Evolutionary conservation across 2,329 filamentous ascomycete species (phyloP), one percentile per base, ranked within the genome.

Genomic region (Beauveria sp.): DNA sequence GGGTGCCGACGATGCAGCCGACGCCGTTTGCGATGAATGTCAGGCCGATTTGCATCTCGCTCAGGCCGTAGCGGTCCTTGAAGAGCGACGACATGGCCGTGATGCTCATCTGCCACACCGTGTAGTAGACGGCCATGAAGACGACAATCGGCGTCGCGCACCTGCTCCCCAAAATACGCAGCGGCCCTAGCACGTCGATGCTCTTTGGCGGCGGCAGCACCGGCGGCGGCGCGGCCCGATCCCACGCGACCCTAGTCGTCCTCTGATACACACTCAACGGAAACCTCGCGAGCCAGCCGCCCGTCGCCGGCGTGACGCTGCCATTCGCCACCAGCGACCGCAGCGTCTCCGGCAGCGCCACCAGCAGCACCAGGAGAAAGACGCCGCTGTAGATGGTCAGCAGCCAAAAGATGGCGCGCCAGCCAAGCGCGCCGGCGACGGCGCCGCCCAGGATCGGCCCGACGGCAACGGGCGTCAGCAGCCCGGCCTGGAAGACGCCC

Each of bases 331-430:
- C 79, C 22, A 78, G 66, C 4, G 71, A 71, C 24, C 76, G 70
- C 55, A 74, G 70, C 2, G 77, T 79, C 61, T 79, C 76, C 0
- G 81, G 83, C 7, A 84, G 71, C 3, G 80, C 70, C 1, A 79
- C 22, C 2, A 76, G 53, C 3, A 80, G 66, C 0, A 77, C 63
- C 0, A 78, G 43, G 14, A 79, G 66, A 52, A 77, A 76, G 0
- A 70, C 71, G 1, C 66, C 71, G 46, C 67, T 65, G 61, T 70
- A 70, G 16, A 84, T 80, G 1, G 77, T 70, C 26, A 85, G 66
- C 57, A 84, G 81, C 79, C 79, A 83, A 64, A 85, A 85, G 34
- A 84, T 76, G 18, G 75, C 73, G 53, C 76, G 71, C 82, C 82
- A 85, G 4, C 80, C 80, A 0, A 82, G 68, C 55, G 76, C 79